Percentiles rank a stretch among this genome's conserved stretches.
These are phyloP conservation scores for Brassica rapa DNA, from an alignment of 345 rosid species.

Conservation along the genomic window DNA sequence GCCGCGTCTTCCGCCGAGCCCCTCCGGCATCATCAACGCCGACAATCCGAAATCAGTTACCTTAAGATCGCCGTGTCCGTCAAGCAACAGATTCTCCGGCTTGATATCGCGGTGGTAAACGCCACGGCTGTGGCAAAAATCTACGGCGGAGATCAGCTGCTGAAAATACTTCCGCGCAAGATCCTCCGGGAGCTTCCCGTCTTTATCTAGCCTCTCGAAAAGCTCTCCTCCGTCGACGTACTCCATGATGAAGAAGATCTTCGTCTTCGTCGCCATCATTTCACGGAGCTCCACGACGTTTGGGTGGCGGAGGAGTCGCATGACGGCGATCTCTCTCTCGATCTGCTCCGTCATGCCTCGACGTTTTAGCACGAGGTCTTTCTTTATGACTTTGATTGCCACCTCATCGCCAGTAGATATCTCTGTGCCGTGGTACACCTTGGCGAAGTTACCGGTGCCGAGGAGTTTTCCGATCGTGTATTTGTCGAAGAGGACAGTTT, in stretches of 20 bases:
- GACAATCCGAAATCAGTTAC: conserved; percentile 84
- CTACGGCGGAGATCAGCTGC: conserved; percentile 69
- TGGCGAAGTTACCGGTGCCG: conserved; percentile 85
- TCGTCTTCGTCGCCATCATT: conserved; percentile 71
- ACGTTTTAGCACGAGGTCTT: conserved; percentile 49
- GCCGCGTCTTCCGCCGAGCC: conserved; percentile 46
- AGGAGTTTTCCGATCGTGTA: conserved; percentile 65
- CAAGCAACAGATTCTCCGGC: conserved; percentile 78
- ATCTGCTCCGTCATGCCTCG: conserved; percentile 77
- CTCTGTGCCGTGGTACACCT: conserved; percentile 67
- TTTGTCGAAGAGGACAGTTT: conserved; percentile 52
- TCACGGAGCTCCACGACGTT: conserved; percentile 73
- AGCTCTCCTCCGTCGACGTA: conserved; percentile 79
- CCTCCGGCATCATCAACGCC: conserved; percentile 68
- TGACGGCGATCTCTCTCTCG: conserved; percentile 71
- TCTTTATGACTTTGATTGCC: conserved; percentile 68
- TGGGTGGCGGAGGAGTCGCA: conserved; percentile 77
- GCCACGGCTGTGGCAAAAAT: conserved; percentile 83
- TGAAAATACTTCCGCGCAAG: conserved; percentile 66
- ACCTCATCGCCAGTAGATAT: conserved; percentile 53
- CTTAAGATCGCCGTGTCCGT: conserved; percentile 66
- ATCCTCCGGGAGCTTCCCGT: conserved; percentile 69
- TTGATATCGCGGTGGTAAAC: conserved; percentile 84
- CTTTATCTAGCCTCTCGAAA: conserved; percentile 55
- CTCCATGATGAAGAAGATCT: conserved; percentile 77